A percentile compares a stretch with the other conserved stretches of the same genome.
These are phyloP conservation scores for Cinnamomum chago DNA, from an alignment of 164 flowering plant species.

Conservation along the genomic window DNA sequence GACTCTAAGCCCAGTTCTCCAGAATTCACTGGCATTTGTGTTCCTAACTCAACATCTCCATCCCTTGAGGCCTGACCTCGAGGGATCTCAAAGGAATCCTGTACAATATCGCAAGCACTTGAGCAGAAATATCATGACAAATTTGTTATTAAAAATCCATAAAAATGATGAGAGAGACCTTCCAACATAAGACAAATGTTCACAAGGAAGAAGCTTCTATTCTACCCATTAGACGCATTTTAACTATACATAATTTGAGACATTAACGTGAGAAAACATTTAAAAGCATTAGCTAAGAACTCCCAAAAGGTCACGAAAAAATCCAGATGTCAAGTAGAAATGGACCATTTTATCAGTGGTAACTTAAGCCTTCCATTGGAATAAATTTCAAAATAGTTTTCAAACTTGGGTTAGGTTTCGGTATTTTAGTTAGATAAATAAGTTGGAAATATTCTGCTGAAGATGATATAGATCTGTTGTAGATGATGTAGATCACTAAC, in stretches of 20 bases:
- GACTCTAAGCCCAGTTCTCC: constrained; percentile 12
- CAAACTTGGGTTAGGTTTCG: no score
- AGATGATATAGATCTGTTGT: no score
- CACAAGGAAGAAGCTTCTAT: background rate
- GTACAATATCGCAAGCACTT: background rate
- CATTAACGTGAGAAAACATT: background rate
- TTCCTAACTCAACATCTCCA: constrained; percentile 14
- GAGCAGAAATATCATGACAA: background rate
- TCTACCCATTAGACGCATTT: background rate
- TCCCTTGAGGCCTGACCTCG: constrained; percentile 10
- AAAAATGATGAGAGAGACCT: background rate
- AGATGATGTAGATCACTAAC: no score
- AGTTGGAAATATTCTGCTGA: no score
- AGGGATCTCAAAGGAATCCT: constrained; percentile 16
- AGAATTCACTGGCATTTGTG: constrained; percentile 6
- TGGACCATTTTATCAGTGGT: no score
- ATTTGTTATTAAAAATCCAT: background rate
- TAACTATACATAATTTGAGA: background rate
- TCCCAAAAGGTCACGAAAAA: no score
- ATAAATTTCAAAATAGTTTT: no score
- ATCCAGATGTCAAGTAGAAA: no score
- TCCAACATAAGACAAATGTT: background rate
- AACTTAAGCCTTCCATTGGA: no score
- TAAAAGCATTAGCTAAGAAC: background rate
- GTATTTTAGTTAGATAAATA: no score